Conservation (phyloP, 345 rosid species). For the Punica granatum region DNA sequence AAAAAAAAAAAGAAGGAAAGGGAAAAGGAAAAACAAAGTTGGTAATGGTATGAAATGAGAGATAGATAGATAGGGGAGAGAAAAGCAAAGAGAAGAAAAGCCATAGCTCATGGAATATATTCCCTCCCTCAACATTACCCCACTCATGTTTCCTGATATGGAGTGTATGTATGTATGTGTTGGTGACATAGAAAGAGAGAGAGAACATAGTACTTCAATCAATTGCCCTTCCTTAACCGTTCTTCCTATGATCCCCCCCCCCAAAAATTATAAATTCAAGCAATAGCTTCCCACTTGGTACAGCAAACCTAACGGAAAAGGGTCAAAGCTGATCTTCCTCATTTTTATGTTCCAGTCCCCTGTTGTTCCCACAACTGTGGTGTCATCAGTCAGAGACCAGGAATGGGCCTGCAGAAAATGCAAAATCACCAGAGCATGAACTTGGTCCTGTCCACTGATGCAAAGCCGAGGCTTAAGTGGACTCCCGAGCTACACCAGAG, state of each 20-base stretch:
- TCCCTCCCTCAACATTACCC: conserved; percentile 15
- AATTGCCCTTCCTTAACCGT: not conserved
- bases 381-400: conserved; percentile 11
- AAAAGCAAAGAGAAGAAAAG: not conserved
- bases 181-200: not conserved
- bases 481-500: conserved; percentile 83
- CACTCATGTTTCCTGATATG: conserved; percentile 15
- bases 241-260: no score
- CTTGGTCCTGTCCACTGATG: conserved; percentile 76
- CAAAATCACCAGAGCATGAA: conserved; percentile 49
- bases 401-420: conserved; percentile 30
- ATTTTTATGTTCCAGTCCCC: conserved; percentile 12
- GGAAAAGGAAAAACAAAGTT: conserved; percentile 6
- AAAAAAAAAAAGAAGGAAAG: not conserved
- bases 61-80: not conserved
- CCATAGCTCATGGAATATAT: conserved; percentile 15
- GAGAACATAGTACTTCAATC: conserved; percentile 9
- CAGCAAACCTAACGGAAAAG: conserved; percentile 5
- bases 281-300: conserved; percentile 10
- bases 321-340: not conserved
- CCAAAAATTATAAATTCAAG: conserved; percentile 1
- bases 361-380: conserved; percentile 14
- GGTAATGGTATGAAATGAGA: conserved; percentile 10
- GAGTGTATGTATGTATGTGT: conserved; percentile 7
- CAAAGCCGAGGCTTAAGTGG: conserved; percentile 98